Evolutionary conservation across 257 asterid species (phyloP), one percentile per base, ranked within the genome.

Genomic region (Solanum ossicruentum): DNA sequence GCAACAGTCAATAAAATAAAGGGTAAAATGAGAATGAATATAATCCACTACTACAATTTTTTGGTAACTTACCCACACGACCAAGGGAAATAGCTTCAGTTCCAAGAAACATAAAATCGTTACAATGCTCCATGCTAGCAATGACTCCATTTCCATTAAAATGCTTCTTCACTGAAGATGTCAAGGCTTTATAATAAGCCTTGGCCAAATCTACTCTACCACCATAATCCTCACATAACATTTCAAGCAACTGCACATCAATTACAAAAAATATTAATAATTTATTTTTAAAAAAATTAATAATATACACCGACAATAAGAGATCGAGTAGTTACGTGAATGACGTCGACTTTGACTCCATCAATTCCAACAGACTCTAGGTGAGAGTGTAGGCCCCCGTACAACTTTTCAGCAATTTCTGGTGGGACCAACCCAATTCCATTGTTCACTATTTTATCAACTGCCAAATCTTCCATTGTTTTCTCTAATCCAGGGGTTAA

Each of bases 61-160:
- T 65, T 5, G 0, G 36, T 26, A 36, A 81, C 93, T 2, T 88
- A 95, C 98, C 99, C 16, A 95, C 99, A 61, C 99, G 99, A 23
- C 99, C 99, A 6, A 95, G 96, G 36, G 93, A 83, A 61, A 95
- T 94, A 67, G 95, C 92, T 86, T 95, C 91, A 0, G 99, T 95
- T 1, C 98, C 98, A 3, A 95, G 95, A 87, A 95, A 95, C 99
- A 95, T 94, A 88, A 95, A 95, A 88, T 95, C 99, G 18, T 95
- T 95, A 91, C 99, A 95, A 52, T 95, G 99, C 85, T 95, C 99
- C 99, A 95, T 95, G 87, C 99, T 95, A 5, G 99, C 99, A 70
- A 95, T 95, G 15, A 95, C 99, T 10, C 99, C 98, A 58, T 95
- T 95, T 11, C 99, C 99, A 77, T 95, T 94, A 93, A 95, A 94